Conservation (phyloP, 345 rosid species). For the Arabis hirsuta region DNA sequence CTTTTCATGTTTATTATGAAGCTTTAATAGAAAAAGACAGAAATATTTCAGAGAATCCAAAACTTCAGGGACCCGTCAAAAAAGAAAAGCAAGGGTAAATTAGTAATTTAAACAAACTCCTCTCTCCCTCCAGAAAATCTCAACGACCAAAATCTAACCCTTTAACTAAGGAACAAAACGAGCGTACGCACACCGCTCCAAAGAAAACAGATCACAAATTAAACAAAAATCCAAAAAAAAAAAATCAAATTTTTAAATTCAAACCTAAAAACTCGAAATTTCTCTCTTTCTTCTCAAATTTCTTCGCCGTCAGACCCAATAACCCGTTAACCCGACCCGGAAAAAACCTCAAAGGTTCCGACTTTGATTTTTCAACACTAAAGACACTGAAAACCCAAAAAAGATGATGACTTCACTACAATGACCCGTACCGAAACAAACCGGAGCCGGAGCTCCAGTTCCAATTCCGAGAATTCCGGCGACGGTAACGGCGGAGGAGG, state of each 20-base stretch:
- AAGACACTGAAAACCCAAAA: constrained; percentile 3
- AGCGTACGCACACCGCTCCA: constrained; percentile 35
- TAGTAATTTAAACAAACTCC: neutral
- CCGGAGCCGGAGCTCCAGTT: constrained; percentile 48
- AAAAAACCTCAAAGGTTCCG: neutral
- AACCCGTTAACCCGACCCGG: constrained; percentile 42
- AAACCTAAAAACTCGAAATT: constrained; percentile 2
- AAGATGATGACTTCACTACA: constrained; percentile 49
- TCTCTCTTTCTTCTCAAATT: constrained; percentile 8
- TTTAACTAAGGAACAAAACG: constrained; percentile 45
- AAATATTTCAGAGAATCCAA: constrained; percentile 29
- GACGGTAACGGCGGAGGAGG: constrained; percentile 28
- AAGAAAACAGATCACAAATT: neutral
- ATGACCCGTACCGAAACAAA: constrained; percentile 65
- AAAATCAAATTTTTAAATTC: neutral
- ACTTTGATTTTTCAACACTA: neutral
- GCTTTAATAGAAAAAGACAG: constrained; percentile 3
- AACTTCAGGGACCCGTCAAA: constrained; percentile 29
- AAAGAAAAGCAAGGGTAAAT: constrained; percentile 14
- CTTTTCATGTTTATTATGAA: constrained; percentile 5
- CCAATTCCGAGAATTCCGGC: constrained; percentile 44
- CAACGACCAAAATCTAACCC: constrained; percentile 46
- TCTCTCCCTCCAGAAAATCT: constrained; percentile 47
- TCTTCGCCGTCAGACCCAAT: constrained; percentile 35
- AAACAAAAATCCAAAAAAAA: constrained; percentile 3